Conservation (phyloP, 306 rosid genomes). For the Purshia tridentata region DNA sequence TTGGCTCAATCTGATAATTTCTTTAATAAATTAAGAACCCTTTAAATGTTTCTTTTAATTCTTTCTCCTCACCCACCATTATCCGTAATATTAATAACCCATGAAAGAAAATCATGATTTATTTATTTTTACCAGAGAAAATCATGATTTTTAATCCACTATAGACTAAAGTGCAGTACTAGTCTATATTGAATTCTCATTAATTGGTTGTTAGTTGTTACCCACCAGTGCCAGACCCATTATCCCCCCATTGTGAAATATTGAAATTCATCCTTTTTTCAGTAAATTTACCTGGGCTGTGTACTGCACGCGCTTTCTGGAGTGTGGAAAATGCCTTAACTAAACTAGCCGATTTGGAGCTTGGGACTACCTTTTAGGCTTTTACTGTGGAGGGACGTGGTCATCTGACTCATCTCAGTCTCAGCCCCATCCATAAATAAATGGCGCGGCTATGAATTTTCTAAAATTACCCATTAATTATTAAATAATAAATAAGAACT, state of each 20-base stretch:
- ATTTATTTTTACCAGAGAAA: no score
- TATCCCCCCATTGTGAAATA: no score
- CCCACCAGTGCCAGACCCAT: no score
- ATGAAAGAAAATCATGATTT: no score
- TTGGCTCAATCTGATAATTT: no score
- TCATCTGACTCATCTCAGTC: neutral
- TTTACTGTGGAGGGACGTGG: neutral
- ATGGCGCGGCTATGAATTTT: conserved; percentile 1
- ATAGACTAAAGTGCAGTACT: no score
- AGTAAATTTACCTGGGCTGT: neutral
- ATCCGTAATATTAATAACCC: no score
- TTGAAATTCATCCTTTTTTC: neutral
- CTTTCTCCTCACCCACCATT: no score
- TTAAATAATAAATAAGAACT: neutral
- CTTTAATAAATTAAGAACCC: no score
- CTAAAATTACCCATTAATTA: neutral
- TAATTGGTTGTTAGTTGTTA: neutral
- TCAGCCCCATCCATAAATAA: neutral
- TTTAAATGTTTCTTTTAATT: no score
- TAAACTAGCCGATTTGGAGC: neutral
- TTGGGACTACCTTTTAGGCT: neutral
- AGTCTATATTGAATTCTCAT: neutral
- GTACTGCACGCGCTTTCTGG: neutral
- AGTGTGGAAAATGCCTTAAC: neutral
- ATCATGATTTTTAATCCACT: no score